Evolutionary conservation across 257 asterid genomes (phyloP).

Genomic region (Echites panduratus): DNA sequence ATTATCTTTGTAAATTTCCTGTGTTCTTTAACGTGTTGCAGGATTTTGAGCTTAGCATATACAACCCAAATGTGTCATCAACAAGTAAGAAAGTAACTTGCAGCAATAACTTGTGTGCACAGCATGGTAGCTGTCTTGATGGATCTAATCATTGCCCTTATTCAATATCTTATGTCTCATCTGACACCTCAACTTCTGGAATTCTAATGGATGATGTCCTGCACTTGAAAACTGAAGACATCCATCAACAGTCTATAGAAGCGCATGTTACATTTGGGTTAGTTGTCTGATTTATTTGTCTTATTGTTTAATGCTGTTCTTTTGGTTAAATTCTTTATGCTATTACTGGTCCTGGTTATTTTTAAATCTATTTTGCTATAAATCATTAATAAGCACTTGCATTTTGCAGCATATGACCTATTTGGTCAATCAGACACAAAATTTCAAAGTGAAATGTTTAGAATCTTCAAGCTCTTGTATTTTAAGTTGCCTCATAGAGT

Average conservation of each 20-base stretch:
- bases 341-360: too few species aligned
- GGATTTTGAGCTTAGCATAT: conserved; percentile 78
- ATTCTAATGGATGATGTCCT: conserved; percentile 69
- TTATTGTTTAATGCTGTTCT: neutral
- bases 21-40: conserved; percentile 20
- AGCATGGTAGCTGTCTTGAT: conserved; percentile 37
- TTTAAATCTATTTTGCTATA: neutral
- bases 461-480: neutral
- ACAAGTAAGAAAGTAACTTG: conserved; percentile 73
- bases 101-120: conserved; percentile 48
- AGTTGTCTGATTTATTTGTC: too few species aligned
- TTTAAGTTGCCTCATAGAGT: neutral
- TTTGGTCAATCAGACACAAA: neutral
- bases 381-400: neutral
- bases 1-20: too few species aligned
- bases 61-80: conserved; percentile 53
- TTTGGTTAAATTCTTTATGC: neutral
- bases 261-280: conserved; percentile 74
- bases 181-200: conserved; percentile 92
- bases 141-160: conserved; percentile 59
- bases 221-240: conserved; percentile 48
- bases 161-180: conserved; percentile 66
- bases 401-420: neutral
- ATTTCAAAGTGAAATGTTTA: neutral
- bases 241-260: conserved; percentile 36